Evolutionary conservation across 176 grass and related monocot genomes (phyloP).

Genomic region (Bolboschoenus planiculmis): DNA sequence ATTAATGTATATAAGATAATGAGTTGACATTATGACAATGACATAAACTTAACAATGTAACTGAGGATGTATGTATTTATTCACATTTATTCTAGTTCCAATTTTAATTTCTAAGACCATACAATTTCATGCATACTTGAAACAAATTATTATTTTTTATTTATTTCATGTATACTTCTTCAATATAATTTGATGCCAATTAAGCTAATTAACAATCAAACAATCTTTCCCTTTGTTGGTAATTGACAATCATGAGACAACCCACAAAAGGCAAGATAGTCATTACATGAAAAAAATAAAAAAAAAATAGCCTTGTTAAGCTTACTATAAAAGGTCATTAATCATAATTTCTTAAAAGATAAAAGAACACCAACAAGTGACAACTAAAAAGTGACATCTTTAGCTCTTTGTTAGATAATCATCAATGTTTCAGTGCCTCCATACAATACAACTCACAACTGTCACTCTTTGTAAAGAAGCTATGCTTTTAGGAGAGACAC

Average conservation of each 20-base stretch:
- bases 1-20: not conserved
- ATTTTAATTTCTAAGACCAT: not conserved
- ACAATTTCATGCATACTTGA: not conserved
- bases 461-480: not conserved
- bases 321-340: not conserved
- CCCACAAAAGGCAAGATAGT: not conserved
- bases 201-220: not conserved
- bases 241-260: not conserved
- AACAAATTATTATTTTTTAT: not conserved
- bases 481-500: not conserved
- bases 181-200: not conserved
- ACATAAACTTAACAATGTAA: not conserved
- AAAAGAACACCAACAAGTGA: not conserved
- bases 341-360: not conserved
- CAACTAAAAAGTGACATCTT: not conserved
- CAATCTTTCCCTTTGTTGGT: not conserved
- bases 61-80: not conserved
- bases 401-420: constrained; percentile 1
- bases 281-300: not conserved
- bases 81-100: not conserved
- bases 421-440: constrained; percentile 7
- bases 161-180: no score
- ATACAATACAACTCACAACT: not conserved
- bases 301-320: not conserved
- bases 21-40: not conserved